phyloP scores from a whole-genome alignment of 2,329 filamentous ascomycete species.

The Sclerotinia borealis region DNA sequence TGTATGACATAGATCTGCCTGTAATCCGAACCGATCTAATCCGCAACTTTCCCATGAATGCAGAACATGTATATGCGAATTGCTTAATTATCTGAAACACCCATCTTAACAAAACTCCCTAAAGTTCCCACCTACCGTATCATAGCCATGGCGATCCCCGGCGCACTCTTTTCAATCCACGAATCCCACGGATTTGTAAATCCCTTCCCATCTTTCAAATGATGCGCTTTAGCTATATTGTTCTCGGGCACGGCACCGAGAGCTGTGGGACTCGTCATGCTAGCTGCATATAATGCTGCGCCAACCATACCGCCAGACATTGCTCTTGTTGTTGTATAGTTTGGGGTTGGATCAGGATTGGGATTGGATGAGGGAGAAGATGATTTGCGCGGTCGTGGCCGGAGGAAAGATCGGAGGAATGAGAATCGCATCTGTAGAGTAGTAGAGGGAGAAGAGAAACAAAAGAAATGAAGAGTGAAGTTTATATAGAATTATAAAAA shows the following conservation, averaged over 20 bases:
- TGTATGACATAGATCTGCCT: too few species aligned
- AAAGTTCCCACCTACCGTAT: conserved; percentile 33
- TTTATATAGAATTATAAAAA: background rate
- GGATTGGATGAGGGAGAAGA: background rate
- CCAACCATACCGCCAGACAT: conserved; percentile 23
- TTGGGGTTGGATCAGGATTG: background rate
- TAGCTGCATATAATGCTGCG: conserved; percentile 24
- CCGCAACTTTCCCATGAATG: background rate
- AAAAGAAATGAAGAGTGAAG: background rate
- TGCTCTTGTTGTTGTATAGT: conserved; percentile 10
- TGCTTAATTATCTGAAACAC: background rate
- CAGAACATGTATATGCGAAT: background rate
- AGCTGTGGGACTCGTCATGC: conserved; percentile 23
- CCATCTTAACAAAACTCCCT: background rate
- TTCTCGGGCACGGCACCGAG: conserved; percentile 29
- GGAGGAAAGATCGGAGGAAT: conserved; percentile 32
- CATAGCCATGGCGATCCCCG: conserved; percentile 35
- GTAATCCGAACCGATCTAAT: background rate
- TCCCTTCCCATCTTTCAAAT: conserved; percentile 46
- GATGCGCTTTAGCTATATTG: conserved; percentile 41
- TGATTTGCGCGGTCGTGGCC: conserved; percentile 18
- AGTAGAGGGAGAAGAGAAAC: background rate
- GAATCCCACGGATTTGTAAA: conserved; percentile 54
- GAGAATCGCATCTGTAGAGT: conserved; percentile 39
- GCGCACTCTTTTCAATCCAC: conserved; percentile 36